These are phyloP conservation scores for Colletotrichum coccodes DNA, from an alignment of 2,329 filamentous ascomycete species.

Conservation along the genomic window DNA sequence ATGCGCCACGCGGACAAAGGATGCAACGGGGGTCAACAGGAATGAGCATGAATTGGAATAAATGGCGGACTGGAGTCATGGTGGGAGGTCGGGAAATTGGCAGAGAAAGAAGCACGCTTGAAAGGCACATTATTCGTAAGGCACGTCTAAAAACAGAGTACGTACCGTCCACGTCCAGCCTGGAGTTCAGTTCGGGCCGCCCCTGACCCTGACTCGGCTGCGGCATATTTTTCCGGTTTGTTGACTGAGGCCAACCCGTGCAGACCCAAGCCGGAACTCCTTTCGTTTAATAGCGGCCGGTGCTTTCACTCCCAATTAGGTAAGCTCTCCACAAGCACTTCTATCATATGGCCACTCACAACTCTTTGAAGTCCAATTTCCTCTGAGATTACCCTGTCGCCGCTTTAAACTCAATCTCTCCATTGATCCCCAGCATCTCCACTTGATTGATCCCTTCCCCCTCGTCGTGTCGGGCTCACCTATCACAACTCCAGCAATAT, in stretches of 20 bases:
- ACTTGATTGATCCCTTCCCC: background rate
- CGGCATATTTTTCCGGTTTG: constrained; percentile 16
- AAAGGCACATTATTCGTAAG: background rate
- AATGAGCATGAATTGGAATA: constrained; percentile 12
- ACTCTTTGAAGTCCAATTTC: background rate
- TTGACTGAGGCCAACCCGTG: background rate
- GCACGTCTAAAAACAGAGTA: too few relatives aligned
- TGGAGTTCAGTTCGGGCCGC: background rate
- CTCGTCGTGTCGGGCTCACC: background rate
- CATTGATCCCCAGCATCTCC: background rate
- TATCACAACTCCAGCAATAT: background rate
- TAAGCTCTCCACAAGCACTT: background rate
- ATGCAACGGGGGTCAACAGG: background rate
- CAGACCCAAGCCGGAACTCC: background rate
- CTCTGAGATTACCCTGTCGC: background rate
- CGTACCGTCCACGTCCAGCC: background rate
- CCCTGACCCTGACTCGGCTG: constrained; percentile 16
- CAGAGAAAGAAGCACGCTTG: background rate
- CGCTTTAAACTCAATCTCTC: background rate
- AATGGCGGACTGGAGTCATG: background rate
- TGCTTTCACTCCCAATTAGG: background rate
- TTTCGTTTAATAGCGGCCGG: constrained; percentile 1
- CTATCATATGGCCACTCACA: background rate
- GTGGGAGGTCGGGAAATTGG: constrained; percentile 13
- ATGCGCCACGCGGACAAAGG: background rate